Evolutionary conservation across 768 basidiomycete genomes (phyloP).

Genomic region (Kockovaella imperatae): DNA sequence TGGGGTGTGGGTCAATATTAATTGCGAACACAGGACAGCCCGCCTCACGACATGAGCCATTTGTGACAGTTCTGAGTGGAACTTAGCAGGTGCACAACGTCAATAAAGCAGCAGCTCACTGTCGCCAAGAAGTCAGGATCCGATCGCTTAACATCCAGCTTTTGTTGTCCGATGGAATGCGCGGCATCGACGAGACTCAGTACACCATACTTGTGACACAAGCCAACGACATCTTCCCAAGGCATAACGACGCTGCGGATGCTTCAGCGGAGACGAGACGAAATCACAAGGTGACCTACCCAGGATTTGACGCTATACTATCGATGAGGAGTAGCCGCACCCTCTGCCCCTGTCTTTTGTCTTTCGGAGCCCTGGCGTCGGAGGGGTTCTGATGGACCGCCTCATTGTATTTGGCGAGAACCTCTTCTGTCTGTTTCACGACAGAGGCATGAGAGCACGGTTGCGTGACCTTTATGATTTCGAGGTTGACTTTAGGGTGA

Average conservation of each 20-base stretch:
- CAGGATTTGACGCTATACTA: slow-evolving; percentile 58
- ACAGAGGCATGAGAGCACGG: slow-evolving; percentile 57
- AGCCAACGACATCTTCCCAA: slow-evolving; percentile 61
- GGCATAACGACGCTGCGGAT: slow-evolving; percentile 51
- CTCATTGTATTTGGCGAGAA: slow-evolving; percentile 19
- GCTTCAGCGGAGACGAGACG: background rate
- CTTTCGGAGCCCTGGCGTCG: slow-evolving; percentile 21
- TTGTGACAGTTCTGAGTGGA: slow-evolving; percentile 66
- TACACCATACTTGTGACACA: slow-evolving; percentile 59
- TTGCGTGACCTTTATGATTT: slow-evolving; percentile 53
- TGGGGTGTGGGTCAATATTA: slow-evolving; percentile 41
- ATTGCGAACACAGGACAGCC: background rate
- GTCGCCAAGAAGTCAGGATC: slow-evolving; percentile 73
- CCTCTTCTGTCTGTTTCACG: slow-evolving; percentile 42
- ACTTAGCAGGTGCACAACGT: background rate
- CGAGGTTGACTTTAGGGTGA: slow-evolving; percentile 52
- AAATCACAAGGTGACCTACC: slow-evolving; percentile 17
- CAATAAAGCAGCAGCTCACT: slow-evolving; percentile 46
- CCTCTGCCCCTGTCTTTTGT: slow-evolving; percentile 44
- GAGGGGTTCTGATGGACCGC: slow-evolving; percentile 39
- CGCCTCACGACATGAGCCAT: slow-evolving; percentile 56
- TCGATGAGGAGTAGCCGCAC: slow-evolving; percentile 62
- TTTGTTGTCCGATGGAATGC: slow-evolving; percentile 63
- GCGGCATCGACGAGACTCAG: slow-evolving; percentile 71
- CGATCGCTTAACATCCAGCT: slow-evolving; percentile 53